A percentile compares a stretch with the other conserved stretches of the same genome.
Evolutionary conservation across 805 yeast genomes (phyloP).

Genomic region (Pichia thaimueangensis): DNA sequence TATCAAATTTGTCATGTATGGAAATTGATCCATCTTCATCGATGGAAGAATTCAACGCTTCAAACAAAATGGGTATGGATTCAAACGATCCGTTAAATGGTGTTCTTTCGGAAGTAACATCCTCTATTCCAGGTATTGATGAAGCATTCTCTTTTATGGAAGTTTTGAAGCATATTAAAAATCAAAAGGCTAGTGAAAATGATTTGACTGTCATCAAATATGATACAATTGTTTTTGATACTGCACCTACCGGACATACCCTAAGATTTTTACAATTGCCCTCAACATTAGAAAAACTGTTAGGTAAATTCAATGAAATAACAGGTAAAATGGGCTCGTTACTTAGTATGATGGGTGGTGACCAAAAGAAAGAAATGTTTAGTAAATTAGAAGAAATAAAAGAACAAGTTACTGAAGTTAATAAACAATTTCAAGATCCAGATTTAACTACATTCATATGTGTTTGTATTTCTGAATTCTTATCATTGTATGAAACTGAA

Average conservation of each 20-base stretch:
- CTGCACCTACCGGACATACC: conserved; percentile 99
- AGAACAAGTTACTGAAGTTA: conserved; percentile 76
- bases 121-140: conserved; percentile 96
- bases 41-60: conserved; percentile 66
- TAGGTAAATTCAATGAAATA: conserved; percentile 81
- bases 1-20: conserved; percentile 89
- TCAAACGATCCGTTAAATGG: conserved; percentile 59
- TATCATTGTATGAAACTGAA: conserved; percentile 94
- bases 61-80: conserved; percentile 35
- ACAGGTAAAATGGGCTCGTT: conserved; percentile 87
- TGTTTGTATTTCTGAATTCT: conserved; percentile 95
- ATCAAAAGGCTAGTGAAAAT: conserved; percentile 38
- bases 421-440: conserved; percentile 91
- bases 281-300: conserved; percentile 78
- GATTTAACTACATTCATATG: conserved; percentile 93
- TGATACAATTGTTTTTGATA: conserved; percentile 91
- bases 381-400: conserved; percentile 76
- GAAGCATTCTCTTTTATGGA: conserved; percentile 98
- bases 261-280: conserved; percentile 93
- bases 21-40: conserved; percentile 97
- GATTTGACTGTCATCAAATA: conserved; percentile 40
- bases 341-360: conserved; percentile 71
- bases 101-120: conserved; percentile 85
- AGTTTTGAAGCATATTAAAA: conserved; percentile 92
- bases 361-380: conserved; percentile 62